These are phyloP conservation scores for Cafeteria roenbergensis DNA, from an alignment of 108 stramenopile species.

Conservation along the genomic window DNA sequence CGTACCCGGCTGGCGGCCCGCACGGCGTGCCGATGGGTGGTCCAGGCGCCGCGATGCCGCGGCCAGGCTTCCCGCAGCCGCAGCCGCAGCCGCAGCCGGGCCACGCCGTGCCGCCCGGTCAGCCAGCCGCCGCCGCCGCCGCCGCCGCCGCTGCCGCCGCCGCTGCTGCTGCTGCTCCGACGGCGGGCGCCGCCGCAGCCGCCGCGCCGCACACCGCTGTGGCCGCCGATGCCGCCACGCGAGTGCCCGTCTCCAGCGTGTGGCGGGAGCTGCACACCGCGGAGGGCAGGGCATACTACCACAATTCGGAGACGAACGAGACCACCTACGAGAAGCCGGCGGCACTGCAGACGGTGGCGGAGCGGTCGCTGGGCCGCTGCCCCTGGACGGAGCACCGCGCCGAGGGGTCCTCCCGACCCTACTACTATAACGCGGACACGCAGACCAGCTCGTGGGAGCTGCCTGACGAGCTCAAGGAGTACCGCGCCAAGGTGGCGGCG, in stretches of 20 bases:
- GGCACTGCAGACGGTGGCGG: neutral
- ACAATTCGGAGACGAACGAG: neutral
- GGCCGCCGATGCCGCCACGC: too few relatives aligned
- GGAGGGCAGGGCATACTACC: neutral
- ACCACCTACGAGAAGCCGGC: neutral
- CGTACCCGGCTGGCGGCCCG: too few relatives aligned
- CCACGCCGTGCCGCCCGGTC: too few relatives aligned
- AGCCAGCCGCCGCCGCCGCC: too few relatives aligned
- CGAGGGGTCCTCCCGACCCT: conserved; percentile 28
- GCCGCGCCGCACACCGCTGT: neutral
- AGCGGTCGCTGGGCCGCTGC: neutral
- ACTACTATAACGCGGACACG: conserved; percentile 37
- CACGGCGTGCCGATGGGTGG: too few relatives aligned
- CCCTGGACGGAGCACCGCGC: conserved; percentile 36
- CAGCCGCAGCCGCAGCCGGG: too few relatives aligned
- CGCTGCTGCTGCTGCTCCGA: neutral
- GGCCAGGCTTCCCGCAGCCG: too few relatives aligned
- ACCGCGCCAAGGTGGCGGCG: neutral
- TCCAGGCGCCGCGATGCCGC: too few relatives aligned
- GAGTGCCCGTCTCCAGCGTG: neutral
- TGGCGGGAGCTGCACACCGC: neutral
- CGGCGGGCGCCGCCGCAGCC: neutral
- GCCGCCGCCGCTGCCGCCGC: too few relatives aligned
- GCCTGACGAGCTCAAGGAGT: conserved; percentile 13
- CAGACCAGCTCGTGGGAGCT: conserved; percentile 33